A percentile compares a stretch with the other conserved stretches of the same genome.
Conservation (phyloP, 129 eudicot species). For the Chrysanthemum seticuspe region DNA sequence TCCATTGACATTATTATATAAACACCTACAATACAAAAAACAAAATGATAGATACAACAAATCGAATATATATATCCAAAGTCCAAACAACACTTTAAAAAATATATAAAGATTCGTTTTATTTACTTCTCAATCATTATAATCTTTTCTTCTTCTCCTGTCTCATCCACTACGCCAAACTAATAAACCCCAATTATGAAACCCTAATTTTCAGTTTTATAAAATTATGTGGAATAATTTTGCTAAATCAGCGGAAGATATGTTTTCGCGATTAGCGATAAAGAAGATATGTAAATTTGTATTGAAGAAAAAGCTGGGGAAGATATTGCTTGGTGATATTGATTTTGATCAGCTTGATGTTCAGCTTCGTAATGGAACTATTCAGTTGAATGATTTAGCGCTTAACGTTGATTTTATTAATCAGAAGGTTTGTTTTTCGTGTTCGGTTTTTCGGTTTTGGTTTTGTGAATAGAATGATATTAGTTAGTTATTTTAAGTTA, state of each 20-base stretch:
- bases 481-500: no score
- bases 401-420: constrained; percentile 81
- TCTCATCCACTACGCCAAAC: constrained; percentile 15
- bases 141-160: not conserved
- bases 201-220: not conserved
- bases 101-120: no score
- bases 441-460: not conserved
- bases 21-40: no score
- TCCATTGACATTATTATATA: no score
- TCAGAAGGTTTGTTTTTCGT: constrained; percentile 48
- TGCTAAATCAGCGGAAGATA: constrained; percentile 88
- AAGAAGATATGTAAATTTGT: constrained; percentile 72
- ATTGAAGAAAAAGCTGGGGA: constrained; percentile 93
- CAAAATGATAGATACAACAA: no score
- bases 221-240: constrained; percentile 64
- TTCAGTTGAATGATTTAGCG: constrained; percentile 88
- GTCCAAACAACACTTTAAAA: no score
- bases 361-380: constrained; percentile 74
- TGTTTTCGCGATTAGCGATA: constrained; percentile 76
- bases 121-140: constrained; percentile 27
- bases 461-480: no score
- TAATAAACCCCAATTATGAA: constrained; percentile 30
- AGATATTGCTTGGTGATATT: constrained; percentile 79
- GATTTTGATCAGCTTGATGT: constrained; percentile 96
- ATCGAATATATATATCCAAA: no score